These are phyloP conservation scores for Cladosporium sp. DNA, from an alignment of 2,329 filamentous ascomycete species.

Conservation along the genomic window DNA sequence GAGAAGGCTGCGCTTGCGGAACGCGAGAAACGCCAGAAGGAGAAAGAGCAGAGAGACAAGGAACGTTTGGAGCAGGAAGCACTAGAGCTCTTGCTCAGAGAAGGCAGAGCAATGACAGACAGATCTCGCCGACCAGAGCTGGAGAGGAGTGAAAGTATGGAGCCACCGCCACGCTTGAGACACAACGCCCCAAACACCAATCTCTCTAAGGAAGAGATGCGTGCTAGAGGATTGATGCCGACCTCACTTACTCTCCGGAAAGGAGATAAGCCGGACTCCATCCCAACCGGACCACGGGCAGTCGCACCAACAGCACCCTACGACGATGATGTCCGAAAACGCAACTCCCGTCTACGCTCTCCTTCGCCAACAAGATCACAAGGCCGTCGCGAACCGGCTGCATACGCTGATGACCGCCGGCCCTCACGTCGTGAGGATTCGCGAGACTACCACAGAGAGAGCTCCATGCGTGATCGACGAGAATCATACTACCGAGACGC, in stretches of 20 bases:
- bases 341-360: conserved; percentile 21
- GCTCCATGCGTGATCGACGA: conserved; percentile 10
- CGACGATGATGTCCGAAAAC: conserved; percentile 18
- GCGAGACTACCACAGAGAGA: conserved; percentile 11
- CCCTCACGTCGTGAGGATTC: conserved; percentile 11
- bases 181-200: conserved; percentile 21
- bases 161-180: conserved; percentile 36
- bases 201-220: conserved; percentile 26
- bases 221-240: conserved; percentile 28
- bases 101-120: conserved; percentile 51
- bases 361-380: conserved; percentile 26
- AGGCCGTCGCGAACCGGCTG: conserved; percentile 23
- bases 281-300: conserved; percentile 7
- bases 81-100: conserved; percentile 49
- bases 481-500: conserved; percentile 27
- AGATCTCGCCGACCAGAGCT: conserved; percentile 49
- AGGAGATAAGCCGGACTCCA: conserved; percentile 20
- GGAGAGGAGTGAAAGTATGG: conserved; percentile 39
- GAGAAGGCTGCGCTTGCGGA: conserved; percentile 47
- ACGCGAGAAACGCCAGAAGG: conserved; percentile 37
- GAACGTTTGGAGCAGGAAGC: conserved; percentile 54
- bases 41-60: conserved; percentile 41
- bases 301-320: conserved; percentile 11
- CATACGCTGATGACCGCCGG: conserved; percentile 21
- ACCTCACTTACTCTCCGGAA: conserved; percentile 29